Conservation (phyloP, 176 grass and related monocot genomes). For the Saccharum spontaneum region DNA sequence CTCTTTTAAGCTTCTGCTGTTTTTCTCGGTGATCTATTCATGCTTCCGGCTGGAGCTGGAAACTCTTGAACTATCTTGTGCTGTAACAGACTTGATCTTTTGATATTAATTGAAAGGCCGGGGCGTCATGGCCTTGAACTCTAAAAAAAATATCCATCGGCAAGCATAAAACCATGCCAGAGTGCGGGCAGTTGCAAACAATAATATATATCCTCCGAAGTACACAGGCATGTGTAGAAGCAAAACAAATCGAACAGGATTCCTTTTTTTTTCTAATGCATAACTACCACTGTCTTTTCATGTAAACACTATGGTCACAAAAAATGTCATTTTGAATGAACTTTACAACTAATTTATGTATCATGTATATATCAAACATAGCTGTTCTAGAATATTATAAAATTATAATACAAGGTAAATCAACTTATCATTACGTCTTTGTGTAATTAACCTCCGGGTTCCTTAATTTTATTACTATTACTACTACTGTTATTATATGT, state of each 20-base stretch:
- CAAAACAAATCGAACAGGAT: not conserved
- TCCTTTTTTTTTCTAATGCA: not conserved
- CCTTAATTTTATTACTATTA: not conserved
- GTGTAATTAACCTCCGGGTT: not conserved
- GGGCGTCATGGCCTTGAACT: too few relatives aligned
- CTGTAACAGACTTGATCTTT: too few relatives aligned
- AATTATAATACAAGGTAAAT: not conserved
- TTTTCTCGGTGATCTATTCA: too few relatives aligned
- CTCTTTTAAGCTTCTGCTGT: too few relatives aligned
- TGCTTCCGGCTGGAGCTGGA: too few relatives aligned
- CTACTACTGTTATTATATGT: not conserved
- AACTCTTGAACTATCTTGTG: too few relatives aligned
- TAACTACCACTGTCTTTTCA: not conserved
- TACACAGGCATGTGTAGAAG: not conserved
- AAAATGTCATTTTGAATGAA: not conserved
- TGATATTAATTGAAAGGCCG: too few relatives aligned
- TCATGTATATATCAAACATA: not conserved
- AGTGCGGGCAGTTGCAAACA: not conserved
- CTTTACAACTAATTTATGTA: not conserved
- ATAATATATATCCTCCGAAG: not conserved
- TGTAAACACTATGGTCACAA: not conserved
- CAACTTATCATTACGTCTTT: not conserved
- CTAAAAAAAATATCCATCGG: too few relatives aligned
- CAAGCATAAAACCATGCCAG: not conserved
- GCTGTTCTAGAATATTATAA: not conserved